Base-by-base conservation (phyloP, 805 yeast species). In the Scheffersomyces amazonensis region DNA sequence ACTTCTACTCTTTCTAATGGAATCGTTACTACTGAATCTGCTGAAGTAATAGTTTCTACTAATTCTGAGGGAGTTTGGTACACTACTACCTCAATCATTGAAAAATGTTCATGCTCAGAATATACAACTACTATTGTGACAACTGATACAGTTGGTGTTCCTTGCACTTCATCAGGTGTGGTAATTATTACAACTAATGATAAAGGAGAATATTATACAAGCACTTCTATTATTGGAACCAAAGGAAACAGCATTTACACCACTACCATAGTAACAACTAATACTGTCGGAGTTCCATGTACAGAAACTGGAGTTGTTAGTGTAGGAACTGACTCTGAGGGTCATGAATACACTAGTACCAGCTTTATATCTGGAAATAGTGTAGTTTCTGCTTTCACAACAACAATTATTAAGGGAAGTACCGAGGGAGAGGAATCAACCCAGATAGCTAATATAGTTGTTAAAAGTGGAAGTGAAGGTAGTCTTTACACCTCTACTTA, bases 11-110 rank as follows among this genome's bases (percentile, higher is more conserved):
- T 24, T 13, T 2, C 43, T 9, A 25, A 35, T 15, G 47, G 48
- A 10, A 20, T 16, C 15, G 27, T 23, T 22, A 10, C 36, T 11
- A 49, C 47, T n/a, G 42, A 38, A 13, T 43, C 53, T 17, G 43
- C 43, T 16, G 48, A 34, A 17, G 50, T 46, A 13, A 31, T 43
- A 25, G 44, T 48, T 29, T 43, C 54, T 5, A 50, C 54, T 16
- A 40, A 51, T 31, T 38, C 52, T 13, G 43, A 18, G 10, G 56
- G 56, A 9, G 21, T 32, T 10, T 37, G 25, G 32, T 42, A 48
- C 28, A 40, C 49, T 6, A 36, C 44, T 19, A 40, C 43, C 34
- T 30, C 36, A 4, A 23, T 41, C 27, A 9, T 37, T 15, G 30
- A 32, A 3, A 32, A 22, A 12, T 5, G 28, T 12, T 3, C 16